phyloP scores from a whole-genome alignment of 441 rosid genomes.

The Geranium incanum region DNA sequence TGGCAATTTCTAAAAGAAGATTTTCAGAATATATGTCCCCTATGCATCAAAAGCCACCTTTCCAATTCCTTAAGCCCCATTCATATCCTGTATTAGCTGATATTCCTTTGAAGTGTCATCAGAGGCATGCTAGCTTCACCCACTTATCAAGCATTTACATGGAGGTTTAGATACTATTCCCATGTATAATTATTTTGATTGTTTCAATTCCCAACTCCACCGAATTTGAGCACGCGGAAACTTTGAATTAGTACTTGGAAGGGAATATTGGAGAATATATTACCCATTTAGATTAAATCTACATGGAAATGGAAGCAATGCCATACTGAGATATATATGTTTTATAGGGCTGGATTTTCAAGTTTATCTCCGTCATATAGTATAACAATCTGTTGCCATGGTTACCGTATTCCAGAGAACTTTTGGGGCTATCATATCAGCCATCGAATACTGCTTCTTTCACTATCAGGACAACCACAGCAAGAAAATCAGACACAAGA shows the following conservation, averaged over 20 bases:
- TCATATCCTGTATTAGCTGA: slow-evolving; percentile 16
- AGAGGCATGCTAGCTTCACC: slow-evolving; percentile 27
- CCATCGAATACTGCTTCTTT: slow-evolving; percentile 51
- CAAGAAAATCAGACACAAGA: slow-evolving; percentile 35
- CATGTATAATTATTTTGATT: slow-evolving; percentile 5
- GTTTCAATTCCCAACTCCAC: not conserved
- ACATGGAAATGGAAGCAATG: slow-evolving; percentile 36
- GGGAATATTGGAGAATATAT: slow-evolving; percentile 35
- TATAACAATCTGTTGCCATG: slow-evolving; percentile 27
- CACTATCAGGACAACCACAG: slow-evolving; percentile 33
- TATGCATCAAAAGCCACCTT: slow-evolving; percentile 35
- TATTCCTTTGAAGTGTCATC: slow-evolving; percentile 32
- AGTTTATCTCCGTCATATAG: slow-evolving; percentile 14
- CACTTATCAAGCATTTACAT: slow-evolving; percentile 20
- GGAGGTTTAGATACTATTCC: slow-evolving; percentile 39
- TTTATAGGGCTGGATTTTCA: slow-evolving; percentile 32
- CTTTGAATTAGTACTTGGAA: slow-evolving; percentile 16
- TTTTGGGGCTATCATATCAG: slow-evolving; percentile 43
- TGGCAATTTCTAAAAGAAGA: slow-evolving; percentile 20
- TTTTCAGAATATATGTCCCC: slow-evolving; percentile 40
- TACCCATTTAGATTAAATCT: slow-evolving; percentile 3
- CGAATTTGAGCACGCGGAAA: slow-evolving; percentile 27
- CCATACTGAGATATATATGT: slow-evolving; percentile 33
- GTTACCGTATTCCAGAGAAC: slow-evolving; percentile 41
- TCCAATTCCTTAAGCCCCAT: slow-evolving; percentile 17